Conservation (phyloP, 805 yeast species). For the Yamadazyma akitaensis region DNA sequence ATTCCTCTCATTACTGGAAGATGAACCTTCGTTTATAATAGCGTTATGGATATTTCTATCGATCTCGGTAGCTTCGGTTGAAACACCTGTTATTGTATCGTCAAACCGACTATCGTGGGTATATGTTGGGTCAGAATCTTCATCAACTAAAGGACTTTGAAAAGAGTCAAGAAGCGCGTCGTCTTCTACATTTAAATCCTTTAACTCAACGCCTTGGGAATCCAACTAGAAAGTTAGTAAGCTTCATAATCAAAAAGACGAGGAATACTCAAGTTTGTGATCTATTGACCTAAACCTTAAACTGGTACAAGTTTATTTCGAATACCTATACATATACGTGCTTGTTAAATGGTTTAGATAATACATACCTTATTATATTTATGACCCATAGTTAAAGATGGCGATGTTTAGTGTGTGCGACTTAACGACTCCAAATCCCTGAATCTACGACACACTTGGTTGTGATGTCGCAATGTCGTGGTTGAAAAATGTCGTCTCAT, state of each 20-base stretch:
- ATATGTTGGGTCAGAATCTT: neutral
- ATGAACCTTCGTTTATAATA: constrained; percentile 5
- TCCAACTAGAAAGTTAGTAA: constrained; percentile 6
- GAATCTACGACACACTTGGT: neutral
- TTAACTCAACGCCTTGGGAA: constrained; percentile 5
- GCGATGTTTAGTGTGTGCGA: constrained; percentile 8
- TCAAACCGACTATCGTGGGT: neutral
- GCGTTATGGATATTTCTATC: constrained; percentile 19
- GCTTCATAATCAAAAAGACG: neutral
- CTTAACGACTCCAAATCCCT: neutral
- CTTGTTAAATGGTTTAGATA: no score
- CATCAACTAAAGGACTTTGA: constrained; percentile 2
- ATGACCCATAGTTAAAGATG: constrained; percentile 7
- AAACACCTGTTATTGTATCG: neutral
- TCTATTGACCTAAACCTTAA: no score
- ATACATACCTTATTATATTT: constrained; percentile 7
- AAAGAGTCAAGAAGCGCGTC: constrained; percentile 6
- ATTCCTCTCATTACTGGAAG: neutral
- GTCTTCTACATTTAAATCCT: neutral
- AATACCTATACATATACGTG: no score
- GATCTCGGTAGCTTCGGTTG: constrained; percentile 11
- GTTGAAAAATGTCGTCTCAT: no score
- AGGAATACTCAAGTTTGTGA: no score
- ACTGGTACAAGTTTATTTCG: no score
- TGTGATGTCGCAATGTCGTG: neutral